Conservation (phyloP, 1,284 basidiomycete species). For the Ustilago esculenta region DNA sequence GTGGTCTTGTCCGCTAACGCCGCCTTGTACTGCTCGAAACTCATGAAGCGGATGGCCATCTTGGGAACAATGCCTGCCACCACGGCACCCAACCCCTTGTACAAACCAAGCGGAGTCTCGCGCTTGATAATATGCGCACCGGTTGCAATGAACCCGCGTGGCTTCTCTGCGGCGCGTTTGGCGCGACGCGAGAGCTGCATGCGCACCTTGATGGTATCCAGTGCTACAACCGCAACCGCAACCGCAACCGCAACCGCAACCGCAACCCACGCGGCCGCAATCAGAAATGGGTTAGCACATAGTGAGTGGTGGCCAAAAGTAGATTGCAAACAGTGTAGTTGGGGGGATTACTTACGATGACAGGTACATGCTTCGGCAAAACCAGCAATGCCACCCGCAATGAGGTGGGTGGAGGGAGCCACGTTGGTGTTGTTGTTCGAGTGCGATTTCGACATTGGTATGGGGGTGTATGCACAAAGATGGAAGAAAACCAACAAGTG, state of each 20-base stretch:
- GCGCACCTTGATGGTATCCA: conserved; percentile 95
- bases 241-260: no score
- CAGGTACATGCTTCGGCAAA: conserved; percentile 67
- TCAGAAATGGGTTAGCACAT: no score
- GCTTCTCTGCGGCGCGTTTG: conserved; percentile 69
- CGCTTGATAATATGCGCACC: conserved; percentile 86
- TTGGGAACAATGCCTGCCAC: conserved; percentile 93
- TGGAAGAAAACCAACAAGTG: no score
- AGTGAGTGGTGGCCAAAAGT: no score
- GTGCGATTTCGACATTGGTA: conserved; percentile 26
- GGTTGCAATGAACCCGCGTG: conserved; percentile 92
- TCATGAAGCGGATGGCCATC: conserved; percentile 99
- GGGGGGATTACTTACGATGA: conserved; percentile 62
- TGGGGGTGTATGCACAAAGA: no score
- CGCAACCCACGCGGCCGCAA: no score
- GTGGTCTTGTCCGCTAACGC: conserved; percentile 80
- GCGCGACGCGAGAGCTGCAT: conserved; percentile 80
- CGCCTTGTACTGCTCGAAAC: conserved; percentile 93
- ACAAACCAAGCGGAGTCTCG: conserved; percentile 93
- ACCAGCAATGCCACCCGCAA: conserved; percentile 66
- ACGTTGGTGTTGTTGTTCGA: conserved; percentile 62
- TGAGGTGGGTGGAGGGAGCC: conserved; percentile 65
- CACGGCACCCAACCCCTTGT: conserved; percentile 99
- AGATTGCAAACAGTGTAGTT: no score
- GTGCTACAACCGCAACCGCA: conserved; percentile 56